These are phyloP conservation scores for Selaginella moellendorffii DNA, from an alignment of 75 land plant genomes.

Conservation along the genomic window DNA sequence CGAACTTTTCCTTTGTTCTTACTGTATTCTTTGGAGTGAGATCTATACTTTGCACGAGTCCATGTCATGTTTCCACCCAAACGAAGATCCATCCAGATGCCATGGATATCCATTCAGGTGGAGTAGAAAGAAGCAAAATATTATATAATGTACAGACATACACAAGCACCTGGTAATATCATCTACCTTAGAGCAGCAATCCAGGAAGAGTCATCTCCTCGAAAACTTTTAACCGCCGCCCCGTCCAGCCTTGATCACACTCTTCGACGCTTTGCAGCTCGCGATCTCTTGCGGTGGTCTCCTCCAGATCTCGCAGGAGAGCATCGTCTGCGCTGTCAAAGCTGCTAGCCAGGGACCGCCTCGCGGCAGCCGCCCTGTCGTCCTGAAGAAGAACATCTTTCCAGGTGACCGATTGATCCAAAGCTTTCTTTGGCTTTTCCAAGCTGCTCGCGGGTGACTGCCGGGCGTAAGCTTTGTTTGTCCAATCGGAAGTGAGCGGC, in stretches of 20 bases:
- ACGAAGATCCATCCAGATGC: too few species aligned
- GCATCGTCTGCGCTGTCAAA: background rate
- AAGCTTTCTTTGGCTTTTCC: background rate
- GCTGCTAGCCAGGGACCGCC: background rate
- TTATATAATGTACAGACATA: background rate
- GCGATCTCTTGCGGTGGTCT: background rate
- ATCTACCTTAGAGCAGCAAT: constrained; percentile 13
- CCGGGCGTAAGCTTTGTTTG: background rate
- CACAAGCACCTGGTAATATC: background rate
- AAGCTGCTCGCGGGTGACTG: background rate
- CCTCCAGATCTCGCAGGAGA: background rate
- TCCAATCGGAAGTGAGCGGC: background rate
- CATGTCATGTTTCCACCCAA: too few species aligned
- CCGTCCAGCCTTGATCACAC: background rate
- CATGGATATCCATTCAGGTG: background rate
- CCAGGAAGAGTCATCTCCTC: constrained; percentile 55
- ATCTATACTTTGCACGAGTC: too few species aligned
- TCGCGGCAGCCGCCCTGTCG: too few species aligned
- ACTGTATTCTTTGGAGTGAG: too few species aligned
- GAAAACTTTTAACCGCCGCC: constrained; percentile 58
- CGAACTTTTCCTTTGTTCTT: too few species aligned
- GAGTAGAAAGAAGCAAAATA: background rate
- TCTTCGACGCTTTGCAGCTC: too few species aligned
- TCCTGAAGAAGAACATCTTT: background rate
- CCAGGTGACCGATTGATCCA: too few species aligned